phyloP scores from a whole-genome alignment of 257 asterid species.

The Buddleja alternifolia region DNA sequence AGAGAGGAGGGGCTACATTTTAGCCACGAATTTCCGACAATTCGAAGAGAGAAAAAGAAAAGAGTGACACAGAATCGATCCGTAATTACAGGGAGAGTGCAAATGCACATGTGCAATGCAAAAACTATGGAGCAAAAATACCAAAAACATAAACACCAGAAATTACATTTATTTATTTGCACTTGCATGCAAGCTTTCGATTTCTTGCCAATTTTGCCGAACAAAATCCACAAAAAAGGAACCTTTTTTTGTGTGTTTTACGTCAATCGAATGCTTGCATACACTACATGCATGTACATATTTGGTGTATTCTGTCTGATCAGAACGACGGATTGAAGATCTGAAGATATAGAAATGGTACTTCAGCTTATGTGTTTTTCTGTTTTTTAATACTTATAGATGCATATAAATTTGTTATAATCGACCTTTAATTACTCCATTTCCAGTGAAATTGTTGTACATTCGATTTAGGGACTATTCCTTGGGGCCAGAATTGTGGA shows the following conservation, averaged over 20 bases:
- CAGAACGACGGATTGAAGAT: slow-evolving; percentile 35
- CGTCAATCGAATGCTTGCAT: slow-evolving; percentile 31
- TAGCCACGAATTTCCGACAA: slow-evolving; percentile 61
- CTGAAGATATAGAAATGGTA: slow-evolving; percentile 53
- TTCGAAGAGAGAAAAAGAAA: slow-evolving; percentile 39
- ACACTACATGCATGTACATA: slow-evolving; percentile 26
- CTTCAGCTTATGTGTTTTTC: slow-evolving; percentile 9
- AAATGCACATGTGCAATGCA: slow-evolving; percentile 51
- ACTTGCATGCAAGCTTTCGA: slow-evolving; percentile 31
- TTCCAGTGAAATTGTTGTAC: slow-evolving; percentile 16
- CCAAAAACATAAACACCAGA: slow-evolving; percentile 30
- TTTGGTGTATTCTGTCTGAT: slow-evolving; percentile 24
- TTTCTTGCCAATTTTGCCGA: slow-evolving; percentile 17
- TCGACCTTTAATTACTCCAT: not conserved
- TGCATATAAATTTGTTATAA: not conserved
- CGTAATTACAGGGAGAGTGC: slow-evolving; percentile 55
- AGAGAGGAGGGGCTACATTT: slow-evolving; percentile 13
- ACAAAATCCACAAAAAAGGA: slow-evolving; percentile 12
- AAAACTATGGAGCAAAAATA: slow-evolving; percentile 31
- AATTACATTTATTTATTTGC: slow-evolving; percentile 22
- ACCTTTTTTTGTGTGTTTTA: not conserved
- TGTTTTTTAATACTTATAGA: not conserved
- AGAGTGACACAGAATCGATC: slow-evolving; percentile 47
- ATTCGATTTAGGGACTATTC: not conserved
- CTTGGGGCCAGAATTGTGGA: not conserved